phyloP scores from a whole-genome alignment of 805 yeast genomes.

The Saturnispora diversa region DNA sequence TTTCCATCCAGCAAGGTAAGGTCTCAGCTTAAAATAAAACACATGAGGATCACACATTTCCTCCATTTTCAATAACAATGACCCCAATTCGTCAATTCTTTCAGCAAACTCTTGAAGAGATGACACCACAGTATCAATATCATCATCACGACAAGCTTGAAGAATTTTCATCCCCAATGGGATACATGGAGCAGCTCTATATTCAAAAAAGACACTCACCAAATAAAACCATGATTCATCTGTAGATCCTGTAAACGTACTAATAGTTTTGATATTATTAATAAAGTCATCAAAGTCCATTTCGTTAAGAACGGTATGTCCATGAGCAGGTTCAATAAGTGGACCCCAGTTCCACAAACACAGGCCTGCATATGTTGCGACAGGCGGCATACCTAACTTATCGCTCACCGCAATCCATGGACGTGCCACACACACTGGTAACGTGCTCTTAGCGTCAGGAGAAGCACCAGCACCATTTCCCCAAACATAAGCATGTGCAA shows the following conservation, averaged over 20 bases:
- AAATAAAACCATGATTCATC: slow-evolving; percentile 94
- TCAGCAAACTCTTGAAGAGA: slow-evolving; percentile 63
- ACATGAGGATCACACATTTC: slow-evolving; percentile 94
- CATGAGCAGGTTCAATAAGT: slow-evolving; percentile 36
- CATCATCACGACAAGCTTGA: slow-evolving; percentile 41
- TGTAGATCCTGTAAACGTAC: slow-evolving; percentile 80
- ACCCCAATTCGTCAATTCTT: slow-evolving; percentile 63
- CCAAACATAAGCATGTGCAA: slow-evolving; percentile 90
- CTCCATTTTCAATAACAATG: slow-evolving; percentile 71
- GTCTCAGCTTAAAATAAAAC: slow-evolving; percentile 79
- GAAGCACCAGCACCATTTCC: slow-evolving; percentile 29
- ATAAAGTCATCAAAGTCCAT: slow-evolving; percentile 33
- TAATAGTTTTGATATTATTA: slow-evolving; percentile 66
- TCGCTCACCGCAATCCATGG: slow-evolving; percentile 60
- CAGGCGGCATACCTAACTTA: slow-evolving; percentile 66
- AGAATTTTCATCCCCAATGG: slow-evolving; percentile 62
- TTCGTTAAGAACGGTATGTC: slow-evolving; percentile 19
- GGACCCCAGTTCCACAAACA: slow-evolving; percentile 82
- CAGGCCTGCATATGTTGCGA: slow-evolving; percentile 81
- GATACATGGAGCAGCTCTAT: slow-evolving; percentile 67
- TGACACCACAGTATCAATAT: slow-evolving; percentile 34
- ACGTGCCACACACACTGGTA: slow-evolving; percentile 61
- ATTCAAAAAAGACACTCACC: slow-evolving; percentile 81
- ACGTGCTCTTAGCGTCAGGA: slow-evolving; percentile 41
- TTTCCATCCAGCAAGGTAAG: slow-evolving; percentile 90